phyloP scores from a whole-genome alignment of 768 basidiomycete genomes.

The Mrakia blollopis region DNA sequence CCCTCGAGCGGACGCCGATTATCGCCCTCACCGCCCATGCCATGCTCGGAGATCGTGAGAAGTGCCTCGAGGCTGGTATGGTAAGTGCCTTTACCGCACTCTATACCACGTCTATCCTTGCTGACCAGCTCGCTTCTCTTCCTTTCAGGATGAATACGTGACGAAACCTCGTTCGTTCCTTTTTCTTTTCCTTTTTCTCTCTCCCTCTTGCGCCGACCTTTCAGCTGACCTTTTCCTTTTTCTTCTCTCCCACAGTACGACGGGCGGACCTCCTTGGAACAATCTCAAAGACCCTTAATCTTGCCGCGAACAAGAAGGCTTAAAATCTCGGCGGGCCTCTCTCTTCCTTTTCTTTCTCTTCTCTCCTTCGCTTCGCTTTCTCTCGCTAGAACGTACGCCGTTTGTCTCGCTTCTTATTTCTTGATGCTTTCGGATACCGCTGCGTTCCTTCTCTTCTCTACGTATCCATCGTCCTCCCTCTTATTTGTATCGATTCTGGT shows the following conservation, averaged over 20 bases:
- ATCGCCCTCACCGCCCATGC: conserved; percentile 97
- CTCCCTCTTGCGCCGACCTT: conserved; percentile 32
- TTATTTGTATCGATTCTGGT: too few relatives aligned
- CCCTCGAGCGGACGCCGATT: conserved; percentile 73
- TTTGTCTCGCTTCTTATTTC: too few relatives aligned
- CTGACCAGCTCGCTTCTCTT: background rate
- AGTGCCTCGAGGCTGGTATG: conserved; percentile 44
- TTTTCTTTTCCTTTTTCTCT: background rate
- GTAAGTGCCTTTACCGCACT: background rate
- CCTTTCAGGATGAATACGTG: conserved; percentile 40
- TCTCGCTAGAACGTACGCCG: too few relatives aligned
- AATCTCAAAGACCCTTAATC: conserved; percentile 36
- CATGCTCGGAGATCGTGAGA: conserved; percentile 49
- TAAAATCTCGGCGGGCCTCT: background rate
- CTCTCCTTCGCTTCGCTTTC: too few relatives aligned
- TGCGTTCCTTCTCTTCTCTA: too few relatives aligned
- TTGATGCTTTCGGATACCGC: too few relatives aligned
- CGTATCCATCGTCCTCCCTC: too few relatives aligned
- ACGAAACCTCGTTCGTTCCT: conserved; percentile 38
- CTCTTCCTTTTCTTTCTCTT: too few relatives aligned
- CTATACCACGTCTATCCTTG: background rate
- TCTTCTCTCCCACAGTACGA: conserved; percentile 38
- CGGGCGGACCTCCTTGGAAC: conserved; percentile 42
- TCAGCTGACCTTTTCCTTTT: conserved; percentile 38
- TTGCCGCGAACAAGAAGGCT: background rate